These are phyloP conservation scores for Stachybotrys chartarum DNA, from an alignment of 2,329 filamentous ascomycete species.

Conservation along the genomic window DNA sequence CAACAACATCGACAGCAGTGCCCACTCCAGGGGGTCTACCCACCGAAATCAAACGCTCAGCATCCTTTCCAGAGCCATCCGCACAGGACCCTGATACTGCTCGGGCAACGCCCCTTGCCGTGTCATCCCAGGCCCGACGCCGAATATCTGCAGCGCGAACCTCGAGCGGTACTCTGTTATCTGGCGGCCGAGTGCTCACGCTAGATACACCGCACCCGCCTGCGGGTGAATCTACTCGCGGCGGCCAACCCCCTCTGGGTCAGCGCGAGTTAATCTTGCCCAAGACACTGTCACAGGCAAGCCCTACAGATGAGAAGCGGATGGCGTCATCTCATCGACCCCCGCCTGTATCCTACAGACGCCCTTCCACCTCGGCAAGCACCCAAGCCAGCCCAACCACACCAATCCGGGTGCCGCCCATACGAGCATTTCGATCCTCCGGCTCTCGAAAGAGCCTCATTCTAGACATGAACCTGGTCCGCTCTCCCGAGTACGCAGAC, in stretches of 20 bases:
- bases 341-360: conserved; percentile 44
- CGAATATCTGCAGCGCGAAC: neutral
- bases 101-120: too few relatives aligned
- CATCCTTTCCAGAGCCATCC: neutral
- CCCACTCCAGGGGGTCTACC: conserved; percentile 1
- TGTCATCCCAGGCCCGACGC: too few relatives aligned
- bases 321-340: conserved; percentile 25
- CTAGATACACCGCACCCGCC: conserved; percentile 9
- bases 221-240: conserved; percentile 13
- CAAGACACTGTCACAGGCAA: conserved; percentile 30
- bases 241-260: conserved; percentile 20
- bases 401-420: conserved; percentile 41
- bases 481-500: conserved; percentile 36
- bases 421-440: conserved; percentile 49
- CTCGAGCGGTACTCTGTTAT: conserved; percentile 25
- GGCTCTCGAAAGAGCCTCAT: conserved; percentile 47
- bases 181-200: conserved; percentile 14
- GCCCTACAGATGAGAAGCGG: conserved; percentile 41
- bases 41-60: conserved; percentile 1
- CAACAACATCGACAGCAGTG: too few relatives aligned
- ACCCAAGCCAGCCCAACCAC: conserved; percentile 23
- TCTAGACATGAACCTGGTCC: conserved; percentile 44
- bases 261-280: conserved; percentile 41
- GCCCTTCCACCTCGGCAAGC: conserved; percentile 22
- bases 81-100: too few relatives aligned